These are phyloP conservation scores for Pseudozyma sp. DNA, from an alignment of 1,284 basidiomycete genomes.

Conservation along the genomic window DNA sequence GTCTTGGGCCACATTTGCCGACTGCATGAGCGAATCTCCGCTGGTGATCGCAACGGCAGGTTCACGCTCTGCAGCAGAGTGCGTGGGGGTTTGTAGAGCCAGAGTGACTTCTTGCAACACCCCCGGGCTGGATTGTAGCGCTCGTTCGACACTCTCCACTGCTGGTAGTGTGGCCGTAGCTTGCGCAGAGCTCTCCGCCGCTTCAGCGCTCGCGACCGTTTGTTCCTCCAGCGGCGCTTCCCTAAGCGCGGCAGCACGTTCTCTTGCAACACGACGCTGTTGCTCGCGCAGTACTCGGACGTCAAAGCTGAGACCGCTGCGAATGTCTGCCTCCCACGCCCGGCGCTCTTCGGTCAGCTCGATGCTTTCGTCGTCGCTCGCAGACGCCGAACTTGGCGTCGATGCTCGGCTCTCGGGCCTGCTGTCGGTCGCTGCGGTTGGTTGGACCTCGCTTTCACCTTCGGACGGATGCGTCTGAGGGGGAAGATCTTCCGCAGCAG, in stretches of 20 bases:
- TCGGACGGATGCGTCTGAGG: neutral
- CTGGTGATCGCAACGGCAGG: too few species aligned
- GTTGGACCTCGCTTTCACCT: neutral
- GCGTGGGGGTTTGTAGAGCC: too few species aligned
- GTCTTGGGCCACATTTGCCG: too few species aligned
- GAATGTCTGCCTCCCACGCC: slow-evolving; percentile 52
- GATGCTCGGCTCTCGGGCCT: slow-evolving; percentile 19
- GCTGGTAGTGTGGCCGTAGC: neutral
- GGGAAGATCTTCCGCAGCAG: neutral
- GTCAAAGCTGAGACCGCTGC: slow-evolving; percentile 40
- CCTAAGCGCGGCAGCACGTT: slow-evolving; percentile 17
- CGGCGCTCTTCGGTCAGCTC: slow-evolving; percentile 36
- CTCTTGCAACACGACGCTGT: slow-evolving; percentile 48
- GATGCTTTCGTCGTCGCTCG: slow-evolving; percentile 28
- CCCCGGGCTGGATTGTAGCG: too few species aligned
- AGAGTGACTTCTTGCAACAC: too few species aligned
- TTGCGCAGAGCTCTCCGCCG: neutral
- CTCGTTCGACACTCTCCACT: neutral
- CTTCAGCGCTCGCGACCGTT: neutral
- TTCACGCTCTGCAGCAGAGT: too few species aligned
- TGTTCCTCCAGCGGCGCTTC: neutral
- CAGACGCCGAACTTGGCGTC: slow-evolving; percentile 17
- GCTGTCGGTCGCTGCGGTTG: neutral
- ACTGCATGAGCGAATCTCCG: too few species aligned
- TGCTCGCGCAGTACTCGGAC: slow-evolving; percentile 41